Evolutionary conservation across 2,329 filamentous ascomycete genomes (phyloP).

Genomic region (Ophiostoma fasciatum): DNA sequence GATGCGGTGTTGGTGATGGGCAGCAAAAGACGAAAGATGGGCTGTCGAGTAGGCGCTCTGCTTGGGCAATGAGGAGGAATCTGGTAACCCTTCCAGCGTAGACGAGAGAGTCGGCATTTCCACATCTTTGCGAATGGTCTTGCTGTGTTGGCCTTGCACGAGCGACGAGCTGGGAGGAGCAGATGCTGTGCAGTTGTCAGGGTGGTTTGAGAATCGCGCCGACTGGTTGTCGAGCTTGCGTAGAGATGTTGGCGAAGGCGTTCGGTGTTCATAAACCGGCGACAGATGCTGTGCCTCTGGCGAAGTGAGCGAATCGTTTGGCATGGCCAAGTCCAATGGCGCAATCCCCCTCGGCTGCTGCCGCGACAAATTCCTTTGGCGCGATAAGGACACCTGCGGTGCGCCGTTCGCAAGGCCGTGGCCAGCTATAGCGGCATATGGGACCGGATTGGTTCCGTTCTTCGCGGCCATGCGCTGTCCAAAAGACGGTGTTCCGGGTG

Average conservation of each 20-base stretch:
- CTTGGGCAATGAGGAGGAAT: slow-evolving; percentile 11
- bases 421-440: slow-evolving; percentile 16
- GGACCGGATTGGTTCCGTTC: slow-evolving; percentile 12
- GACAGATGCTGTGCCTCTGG: slow-evolving; percentile 44
- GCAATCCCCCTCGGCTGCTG: slow-evolving; percentile 36
- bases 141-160: background rate
- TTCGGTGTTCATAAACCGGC: slow-evolving; percentile 59
- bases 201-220: too few species aligned
- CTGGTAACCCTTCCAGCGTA: background rate
- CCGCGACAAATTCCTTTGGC: slow-evolving; percentile 24
- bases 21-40: background rate
- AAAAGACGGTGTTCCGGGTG: slow-evolving; percentile 14
- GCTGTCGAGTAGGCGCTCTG: background rate
- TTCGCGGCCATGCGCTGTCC: slow-evolving; percentile 18
- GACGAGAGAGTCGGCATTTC: too few species aligned
- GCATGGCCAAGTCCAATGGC: slow-evolving; percentile 39
- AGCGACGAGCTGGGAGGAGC: slow-evolving; percentile 1
- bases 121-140: slow-evolving; percentile 7
- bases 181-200: too few species aligned
- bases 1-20: slow-evolving; percentile 20
- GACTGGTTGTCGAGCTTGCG: slow-evolving; percentile 36
- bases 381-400: slow-evolving; percentile 18
- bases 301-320: slow-evolving; percentile 25
- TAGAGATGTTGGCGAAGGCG: slow-evolving; percentile 49
- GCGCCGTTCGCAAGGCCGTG: slow-evolving; percentile 15